Base-by-base conservation (phyloP, 1,139 yeast genomes). In the Entelexis paramagnoliae region DNA sequence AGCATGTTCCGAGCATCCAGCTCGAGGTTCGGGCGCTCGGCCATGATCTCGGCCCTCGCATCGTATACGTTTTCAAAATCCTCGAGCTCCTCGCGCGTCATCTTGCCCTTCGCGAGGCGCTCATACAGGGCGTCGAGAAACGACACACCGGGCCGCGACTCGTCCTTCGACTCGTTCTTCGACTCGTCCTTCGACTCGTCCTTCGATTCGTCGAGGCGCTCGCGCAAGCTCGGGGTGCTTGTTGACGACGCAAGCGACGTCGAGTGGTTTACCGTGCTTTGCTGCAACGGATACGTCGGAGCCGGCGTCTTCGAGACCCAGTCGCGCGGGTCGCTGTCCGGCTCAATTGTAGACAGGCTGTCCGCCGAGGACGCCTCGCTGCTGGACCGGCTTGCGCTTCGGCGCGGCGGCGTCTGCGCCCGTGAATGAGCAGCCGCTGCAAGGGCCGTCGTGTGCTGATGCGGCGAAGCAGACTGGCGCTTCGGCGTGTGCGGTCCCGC, bases 11-110 rank as follows among this genome's bases (percentile, higher is more conserved):
- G 22, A 3, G 49, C 43, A 8, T 51, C 50, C 13, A 33, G 24
- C 11, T 38, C 41, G 17, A 51, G 47, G 20, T 22, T 41, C 16
- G 54, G 54, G 16, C 54, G 36, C 43, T 51, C 51, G 11, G 46
- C 44, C 30, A 48, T 11, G 4, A 33, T 20, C 11, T 48, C 49
- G 4, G 35, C 26, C 7, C 39, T 19, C 22, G 24, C 20, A 3
- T 44, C 41, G 17, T 51, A 51, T 3, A 48, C 35, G 4, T 34
- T 41, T 19, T 48, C 49, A 29, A 35, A 39, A 7, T 47, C 29
- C 19, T 17, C 43, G 3, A 51, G 34, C 22, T 51, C 54, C 17
- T 36, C 49, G 4, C 22, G 33, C 17, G 30, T 14, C 20, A 51
- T 7, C 14, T n/a, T 3, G 22, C 46, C 46, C 13, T n/a, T 22